These are phyloP conservation scores for Quercus wislizeni DNA, from an alignment of 306 rosid genomes.

Conservation along the genomic window DNA sequence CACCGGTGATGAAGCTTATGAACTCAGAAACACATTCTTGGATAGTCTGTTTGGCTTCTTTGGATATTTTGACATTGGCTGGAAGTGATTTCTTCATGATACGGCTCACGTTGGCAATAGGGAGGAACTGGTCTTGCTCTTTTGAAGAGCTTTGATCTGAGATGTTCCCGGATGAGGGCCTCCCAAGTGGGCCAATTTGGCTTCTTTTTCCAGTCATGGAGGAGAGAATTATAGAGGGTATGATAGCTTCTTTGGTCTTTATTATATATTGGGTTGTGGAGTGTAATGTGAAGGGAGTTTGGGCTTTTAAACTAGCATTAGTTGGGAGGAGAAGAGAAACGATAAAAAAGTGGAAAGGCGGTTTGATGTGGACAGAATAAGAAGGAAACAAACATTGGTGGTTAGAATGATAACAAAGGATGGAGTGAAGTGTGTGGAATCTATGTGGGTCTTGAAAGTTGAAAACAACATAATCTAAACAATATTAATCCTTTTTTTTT, in stretches of 20 bases:
- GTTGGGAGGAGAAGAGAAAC: background rate
- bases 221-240: background rate
- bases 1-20: slow-evolving; percentile 89
- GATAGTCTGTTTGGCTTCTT: slow-evolving; percentile 80
- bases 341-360: slow-evolving; percentile 23
- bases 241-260: background rate
- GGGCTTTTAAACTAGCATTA: slow-evolving; percentile 24
- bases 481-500: background rate
- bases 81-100: slow-evolving; percentile 87
- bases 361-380: slow-evolving; percentile 38
- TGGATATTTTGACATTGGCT: slow-evolving; percentile 77
- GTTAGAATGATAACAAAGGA: slow-evolving; percentile 35
- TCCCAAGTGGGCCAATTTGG: slow-evolving; percentile 60
- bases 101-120: slow-evolving; percentile 83
- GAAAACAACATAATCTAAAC: background rate
- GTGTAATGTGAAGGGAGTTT: background rate
- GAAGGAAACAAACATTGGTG: slow-evolving; percentile 1
- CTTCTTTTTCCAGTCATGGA: slow-evolving; percentile 59
- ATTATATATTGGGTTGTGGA: slow-evolving; percentile 15
- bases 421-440: slow-evolving; percentile 30
- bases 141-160: slow-evolving; percentile 50
- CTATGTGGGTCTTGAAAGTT: background rate
- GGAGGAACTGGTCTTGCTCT: slow-evolving; percentile 83
- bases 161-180: slow-evolving; percentile 67
- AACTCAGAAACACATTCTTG: slow-evolving; percentile 92